Conservation (phyloP, 192 early-diverging fungal genomes). For the Blastocladiella britannica region DNA sequence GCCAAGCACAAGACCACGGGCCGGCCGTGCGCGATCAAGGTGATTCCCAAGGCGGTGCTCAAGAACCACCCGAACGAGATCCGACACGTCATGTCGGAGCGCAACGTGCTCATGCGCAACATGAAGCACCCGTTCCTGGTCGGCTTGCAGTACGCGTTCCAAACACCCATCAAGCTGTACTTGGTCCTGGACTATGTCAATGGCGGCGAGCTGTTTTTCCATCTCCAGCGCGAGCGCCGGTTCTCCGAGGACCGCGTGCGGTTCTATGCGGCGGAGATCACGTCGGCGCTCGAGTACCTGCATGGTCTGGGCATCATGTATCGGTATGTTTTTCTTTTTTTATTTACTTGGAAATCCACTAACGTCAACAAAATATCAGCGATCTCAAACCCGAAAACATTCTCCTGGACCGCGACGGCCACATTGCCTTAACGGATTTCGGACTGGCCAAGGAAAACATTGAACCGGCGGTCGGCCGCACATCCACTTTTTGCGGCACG, state of each 20-base stretch:
- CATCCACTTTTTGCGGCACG: conserved; percentile 90
- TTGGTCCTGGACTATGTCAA: conserved; percentile 54
- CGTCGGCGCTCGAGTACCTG: conserved; percentile 10
- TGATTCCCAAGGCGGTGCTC: conserved; percentile 46
- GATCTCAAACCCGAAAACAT: conserved; percentile 95
- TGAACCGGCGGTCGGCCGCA: conserved; percentile 72
- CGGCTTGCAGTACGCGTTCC: conserved; percentile 49
- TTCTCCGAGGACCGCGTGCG: conserved; percentile 37
- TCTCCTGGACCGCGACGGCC: conserved; percentile 76
- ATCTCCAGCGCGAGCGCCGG: conserved; percentile 38
- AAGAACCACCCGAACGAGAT: conserved; percentile 39
- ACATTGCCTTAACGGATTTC: conserved; percentile 86
- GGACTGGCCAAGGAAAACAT: conserved; percentile 88
- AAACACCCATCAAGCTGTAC: conserved; percentile 50
- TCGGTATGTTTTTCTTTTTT: too few relatives aligned
- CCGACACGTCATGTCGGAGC: conserved; percentile 42
- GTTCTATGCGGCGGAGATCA: conserved; percentile 30
- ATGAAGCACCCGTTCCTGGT: conserved; percentile 41
- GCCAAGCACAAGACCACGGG: conserved; percentile 53
- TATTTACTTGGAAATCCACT: too few relatives aligned
- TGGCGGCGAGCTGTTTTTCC: conserved; percentile 53
- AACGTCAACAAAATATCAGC: too few relatives aligned
- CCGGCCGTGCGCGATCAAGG: conserved; percentile 46
- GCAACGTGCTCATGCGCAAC: conserved; percentile 32
- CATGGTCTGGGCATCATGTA: neutral